phyloP scores from a whole-genome alignment of 2,329 filamentous ascomycete species.

The Aspergillus tamarii region DNA sequence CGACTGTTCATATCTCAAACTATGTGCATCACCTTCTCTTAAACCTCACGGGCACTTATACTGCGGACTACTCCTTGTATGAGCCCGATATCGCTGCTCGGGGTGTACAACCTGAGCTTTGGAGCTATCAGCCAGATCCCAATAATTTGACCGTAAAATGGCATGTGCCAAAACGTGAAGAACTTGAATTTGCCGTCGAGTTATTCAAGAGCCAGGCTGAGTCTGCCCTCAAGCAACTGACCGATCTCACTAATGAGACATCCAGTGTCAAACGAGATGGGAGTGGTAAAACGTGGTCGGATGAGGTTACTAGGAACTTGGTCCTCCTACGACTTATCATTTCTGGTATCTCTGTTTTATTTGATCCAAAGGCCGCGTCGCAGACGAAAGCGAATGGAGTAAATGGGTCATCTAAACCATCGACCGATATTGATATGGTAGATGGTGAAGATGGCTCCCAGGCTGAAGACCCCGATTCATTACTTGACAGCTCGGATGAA shows the following conservation, averaged over 20 bases:
- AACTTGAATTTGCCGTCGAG: conserved; percentile 86
- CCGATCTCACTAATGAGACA: conserved; percentile 77
- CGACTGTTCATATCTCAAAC: conserved; percentile 95
- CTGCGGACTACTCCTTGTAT: conserved; percentile 84
- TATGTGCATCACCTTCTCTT: conserved; percentile 95
- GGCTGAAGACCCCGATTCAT: conserved; percentile 51
- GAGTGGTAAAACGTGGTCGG: conserved; percentile 98
- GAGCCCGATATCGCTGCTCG: conserved; percentile 73
- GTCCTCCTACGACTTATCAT: conserved; percentile 86
- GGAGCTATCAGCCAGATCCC: conserved; percentile 78
- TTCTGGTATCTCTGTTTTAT: conserved; percentile 85
- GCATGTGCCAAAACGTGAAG: conserved; percentile 80
- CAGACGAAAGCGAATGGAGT: conserved; percentile 44
- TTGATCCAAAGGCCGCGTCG: conserved; percentile 76
- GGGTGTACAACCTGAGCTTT: conserved; percentile 77
- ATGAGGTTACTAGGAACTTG: conserved; percentile 89
- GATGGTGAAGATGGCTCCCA: conserved; percentile 42
- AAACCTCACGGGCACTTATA: conserved; percentile 92
- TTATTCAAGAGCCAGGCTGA: conserved; percentile 84
- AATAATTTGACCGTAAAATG: conserved; percentile 81
- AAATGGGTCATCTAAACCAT: conserved; percentile 44
- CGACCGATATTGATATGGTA: conserved; percentile 50
- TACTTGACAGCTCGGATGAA: conserved; percentile 61
- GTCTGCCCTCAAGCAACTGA: conserved; percentile 73
- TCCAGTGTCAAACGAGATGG: conserved; percentile 86